Evolutionary conservation across 208 protist species (phyloP).

Genomic region (Leishmania braziliensis): DNA sequence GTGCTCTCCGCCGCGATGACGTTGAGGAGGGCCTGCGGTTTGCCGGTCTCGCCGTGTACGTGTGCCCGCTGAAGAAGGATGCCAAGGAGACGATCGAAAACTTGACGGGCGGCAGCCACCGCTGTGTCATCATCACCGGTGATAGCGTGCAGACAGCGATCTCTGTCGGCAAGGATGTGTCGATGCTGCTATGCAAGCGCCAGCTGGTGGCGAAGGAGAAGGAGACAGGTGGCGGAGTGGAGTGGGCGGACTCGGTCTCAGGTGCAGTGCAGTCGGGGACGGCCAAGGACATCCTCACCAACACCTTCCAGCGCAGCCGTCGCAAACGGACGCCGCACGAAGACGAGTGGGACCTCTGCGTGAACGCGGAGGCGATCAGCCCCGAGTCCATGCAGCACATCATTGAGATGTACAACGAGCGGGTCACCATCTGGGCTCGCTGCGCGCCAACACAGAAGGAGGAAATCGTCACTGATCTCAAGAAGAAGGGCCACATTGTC

Average conservation of each 20-base stretch:
- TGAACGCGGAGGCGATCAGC: constrained; percentile 73
- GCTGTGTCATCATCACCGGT: constrained; percentile 98
- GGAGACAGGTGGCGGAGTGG: constrained; percentile 26
- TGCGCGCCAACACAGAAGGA: constrained; percentile 92
- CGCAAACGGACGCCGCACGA: constrained; percentile 36
- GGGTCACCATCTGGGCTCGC: constrained; percentile 89
- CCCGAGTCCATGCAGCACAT: constrained; percentile 41
- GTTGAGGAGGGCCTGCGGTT: constrained; percentile 95
- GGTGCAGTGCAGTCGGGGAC: constrained; percentile 31
- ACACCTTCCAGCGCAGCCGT: constrained; percentile 65
- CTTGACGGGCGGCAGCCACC: constrained; percentile 82
- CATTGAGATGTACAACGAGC: constrained; percentile 73
- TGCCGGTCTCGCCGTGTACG: constrained; percentile 96
- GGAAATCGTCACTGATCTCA: constrained; percentile 87
- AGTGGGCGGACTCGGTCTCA: constrained; percentile 73
- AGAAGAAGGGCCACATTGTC: constrained; percentile 84
- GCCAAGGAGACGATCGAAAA: constrained; percentile 81
- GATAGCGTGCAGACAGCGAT: constrained; percentile 98
- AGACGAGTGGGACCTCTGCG: constrained; percentile 84
- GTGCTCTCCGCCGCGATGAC: constrained; percentile 71
- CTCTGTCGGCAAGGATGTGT: constrained; percentile 94
- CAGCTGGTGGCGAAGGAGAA: constrained; percentile 62
- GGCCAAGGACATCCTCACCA: constrained; percentile 38
- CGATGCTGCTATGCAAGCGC: constrained; percentile 70
- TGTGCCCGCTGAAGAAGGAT: constrained; percentile 95